Base-by-base conservation (phyloP, 768 basidiomycete species). In the Tulasnella sp. region DNA sequence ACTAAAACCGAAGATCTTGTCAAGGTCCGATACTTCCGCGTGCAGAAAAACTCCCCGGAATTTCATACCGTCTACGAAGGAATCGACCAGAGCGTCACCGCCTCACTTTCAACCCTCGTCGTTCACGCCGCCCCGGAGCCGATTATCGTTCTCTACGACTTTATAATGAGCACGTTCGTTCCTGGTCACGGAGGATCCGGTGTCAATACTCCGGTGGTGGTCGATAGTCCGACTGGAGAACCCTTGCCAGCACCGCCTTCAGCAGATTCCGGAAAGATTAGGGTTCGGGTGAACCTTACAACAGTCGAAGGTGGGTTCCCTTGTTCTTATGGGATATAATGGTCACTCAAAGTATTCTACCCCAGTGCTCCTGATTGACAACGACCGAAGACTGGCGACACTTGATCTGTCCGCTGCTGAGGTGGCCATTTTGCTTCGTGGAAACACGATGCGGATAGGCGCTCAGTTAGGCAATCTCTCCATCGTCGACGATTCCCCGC, bases 121-220 rank as follows among this genome's bases (percentile, higher is more conserved):
- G 92, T 99, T 86, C 91, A 92, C 79, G 92, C 93, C 3, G 93
- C 94, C 11, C 96, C 98, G 0, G 95, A 96, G 84, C 96, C 97
- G 18, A 92, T 98, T 64, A 87, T 99, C 50, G 89, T 93, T 1
- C 86, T 98, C 31, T 99, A 98, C 86, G 96, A 99, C 86, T 98
- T 97, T 87, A 91, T 99, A 86, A 97, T 99, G 93, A 93, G 94
- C 3, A 98, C 98, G 0, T 99, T 99, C 86, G 94, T 96, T 14
- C 91, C 93, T 12, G 83, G 75, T 6, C 40, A 88, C 81, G 58
- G 58, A 28, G 42, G 46, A 1, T 79, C 84, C 46, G 76, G 82
- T 75, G 80, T 46, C 60, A 46, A 31, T 54, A 80, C 75, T 7
- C 73, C 82, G 34, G 58, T 78, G 50, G 79, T 73, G n/a, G 75